Conservation (phyloP, 2,329 filamentous ascomycete genomes). For the Fusarium bulbicola region DNA sequence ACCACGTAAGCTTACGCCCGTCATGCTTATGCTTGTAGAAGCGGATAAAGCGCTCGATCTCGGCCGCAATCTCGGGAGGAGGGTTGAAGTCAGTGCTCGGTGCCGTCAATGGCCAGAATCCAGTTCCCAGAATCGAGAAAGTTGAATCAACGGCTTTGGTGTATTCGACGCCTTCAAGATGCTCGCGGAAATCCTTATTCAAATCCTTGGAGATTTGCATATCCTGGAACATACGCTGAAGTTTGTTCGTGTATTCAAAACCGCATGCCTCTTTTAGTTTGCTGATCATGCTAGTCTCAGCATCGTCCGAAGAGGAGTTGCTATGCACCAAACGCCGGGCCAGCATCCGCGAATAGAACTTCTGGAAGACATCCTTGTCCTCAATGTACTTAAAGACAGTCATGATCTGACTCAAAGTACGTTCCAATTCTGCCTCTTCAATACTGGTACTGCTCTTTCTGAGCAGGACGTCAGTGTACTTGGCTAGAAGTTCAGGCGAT, state of each 20-base stretch:
- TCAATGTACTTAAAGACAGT: conserved; percentile 99
- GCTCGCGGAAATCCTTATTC: conserved; percentile 87
- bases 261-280: conserved; percentile 98
- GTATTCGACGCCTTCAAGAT: conserved; percentile 64
- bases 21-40: conserved; percentile 98
- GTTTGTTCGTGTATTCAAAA: conserved; percentile 99
- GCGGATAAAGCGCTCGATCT: conserved; percentile 86
- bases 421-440: conserved; percentile 93
- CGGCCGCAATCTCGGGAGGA: conserved; percentile 83
- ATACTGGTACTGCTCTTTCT: conserved; percentile 93
- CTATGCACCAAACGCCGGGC: conserved; percentile 94
- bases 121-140: conserved; percentile 93
- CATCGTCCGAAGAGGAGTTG: conserved; percentile 95
- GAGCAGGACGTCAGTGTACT: conserved; percentile 91
- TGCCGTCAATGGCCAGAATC: conserved; percentile 93
- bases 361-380: conserved; percentile 99
- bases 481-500: conserved; percentile 92
- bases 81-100: conserved; percentile 90
- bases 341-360: conserved; percentile 97
- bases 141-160: conserved; percentile 82
- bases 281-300: conserved; percentile 99
- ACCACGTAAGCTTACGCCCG: conserved; percentile 94
- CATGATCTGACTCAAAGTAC: conserved; percentile 92
- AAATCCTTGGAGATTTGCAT: conserved; percentile 99
- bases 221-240: conserved; percentile 99